phyloP scores from a whole-genome alignment of 192 early-diverging fungal species.

The Linnemannia exigua region DNA sequence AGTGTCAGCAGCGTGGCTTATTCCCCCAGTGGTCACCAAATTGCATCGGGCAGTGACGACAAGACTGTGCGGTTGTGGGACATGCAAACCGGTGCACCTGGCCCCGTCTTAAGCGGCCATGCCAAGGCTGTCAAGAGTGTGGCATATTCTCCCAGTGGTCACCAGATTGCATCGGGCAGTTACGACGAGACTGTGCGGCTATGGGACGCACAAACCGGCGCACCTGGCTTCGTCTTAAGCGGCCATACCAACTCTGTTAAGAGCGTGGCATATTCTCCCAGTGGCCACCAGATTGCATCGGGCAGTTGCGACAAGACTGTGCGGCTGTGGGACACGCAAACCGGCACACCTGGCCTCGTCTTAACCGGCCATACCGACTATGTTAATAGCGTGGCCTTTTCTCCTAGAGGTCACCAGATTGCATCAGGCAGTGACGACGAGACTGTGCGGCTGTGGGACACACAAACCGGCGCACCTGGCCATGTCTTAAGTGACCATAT shows the following conservation, averaged over 20 bases:
- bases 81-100: neutral
- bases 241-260: constrained; percentile 2
- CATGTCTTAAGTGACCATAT: neutral
- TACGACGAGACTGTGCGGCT: constrained; percentile 2
- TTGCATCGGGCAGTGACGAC: neutral
- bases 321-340: constrained; percentile 9
- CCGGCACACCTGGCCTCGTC: constrained; percentile 6
- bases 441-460: constrained; percentile 10
- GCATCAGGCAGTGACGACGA: neutral
- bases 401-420: constrained; percentile 5
- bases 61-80: constrained; percentile 10
- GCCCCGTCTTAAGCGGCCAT: constrained; percentile 4
- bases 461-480: neutral
- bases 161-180: constrained; percentile 3
- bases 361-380: neutral
- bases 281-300: constrained; percentile 4
- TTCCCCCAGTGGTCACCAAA: neutral
- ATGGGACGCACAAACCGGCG: neutral
- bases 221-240: neutral
- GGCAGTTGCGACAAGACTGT: constrained; percentile 4
- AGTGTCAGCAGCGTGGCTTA: too few species aligned
- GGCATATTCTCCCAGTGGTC: constrained; percentile 3
- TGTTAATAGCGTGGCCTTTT: neutral
- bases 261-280: neutral
- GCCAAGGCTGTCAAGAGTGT: neutral